These are phyloP conservation scores for Kazachstania sp. DNA, from an alignment of 1,139 yeast genomes.

Conservation along the genomic window DNA sequence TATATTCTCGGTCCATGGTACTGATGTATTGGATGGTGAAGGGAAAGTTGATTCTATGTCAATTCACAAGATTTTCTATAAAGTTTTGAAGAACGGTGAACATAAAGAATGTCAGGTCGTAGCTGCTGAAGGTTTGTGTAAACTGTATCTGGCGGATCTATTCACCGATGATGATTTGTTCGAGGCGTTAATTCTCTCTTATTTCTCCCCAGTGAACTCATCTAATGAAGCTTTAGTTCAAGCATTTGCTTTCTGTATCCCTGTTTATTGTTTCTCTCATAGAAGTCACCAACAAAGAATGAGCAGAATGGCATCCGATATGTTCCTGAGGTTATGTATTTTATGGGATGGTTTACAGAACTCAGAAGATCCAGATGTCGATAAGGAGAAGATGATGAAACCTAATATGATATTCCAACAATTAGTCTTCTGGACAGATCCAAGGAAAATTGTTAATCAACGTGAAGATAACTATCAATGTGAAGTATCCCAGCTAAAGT, in stretches of 20 bases:
- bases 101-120: conserved; percentile 64
- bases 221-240: conserved; percentile 66
- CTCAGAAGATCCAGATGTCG: conserved; percentile 31
- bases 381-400: conserved; percentile 35
- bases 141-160: conserved; percentile 70
- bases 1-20: conserved; percentile 69
- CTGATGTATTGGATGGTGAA: conserved; percentile 53
- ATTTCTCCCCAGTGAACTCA: conserved; percentile 61
- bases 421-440: conserved; percentile 80
- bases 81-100: conserved; percentile 50
- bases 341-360: conserved; percentile 31
- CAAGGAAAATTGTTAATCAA: conserved; percentile 53
- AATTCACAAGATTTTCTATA: conserved; percentile 58
- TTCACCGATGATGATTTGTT: conserved; percentile 62
- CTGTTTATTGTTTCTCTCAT: conserved; percentile 82
- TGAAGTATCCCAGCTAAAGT: conserved; percentile 49
- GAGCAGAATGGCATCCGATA: conserved; percentile 58
- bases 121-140: conserved; percentile 83
- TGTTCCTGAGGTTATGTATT: conserved; percentile 45
- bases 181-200: conserved; percentile 62
- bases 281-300: conserved; percentile 62
- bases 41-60: conserved; percentile 56
- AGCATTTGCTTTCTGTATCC: conserved; percentile 79
- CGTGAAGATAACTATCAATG: conserved; percentile 35
- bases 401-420: conserved; percentile 67